These are phyloP conservation scores for Solanum chilense DNA, from an alignment of 257 asterid species.

Conservation along the genomic window DNA sequence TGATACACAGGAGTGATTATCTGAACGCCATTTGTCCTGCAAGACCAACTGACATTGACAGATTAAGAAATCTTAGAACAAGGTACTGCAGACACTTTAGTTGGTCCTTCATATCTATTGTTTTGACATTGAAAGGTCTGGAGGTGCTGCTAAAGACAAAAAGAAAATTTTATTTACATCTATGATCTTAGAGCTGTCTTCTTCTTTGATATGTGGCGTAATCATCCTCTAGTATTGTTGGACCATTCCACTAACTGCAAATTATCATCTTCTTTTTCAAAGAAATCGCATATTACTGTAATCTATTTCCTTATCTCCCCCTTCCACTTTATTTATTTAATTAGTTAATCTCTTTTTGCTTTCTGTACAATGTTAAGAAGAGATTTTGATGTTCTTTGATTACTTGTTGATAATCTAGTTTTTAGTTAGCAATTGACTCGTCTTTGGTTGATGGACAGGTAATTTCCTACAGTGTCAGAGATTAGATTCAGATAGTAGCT, in stretches of 20 bases:
- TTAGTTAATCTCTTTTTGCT: background rate
- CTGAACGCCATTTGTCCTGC: conserved; percentile 58
- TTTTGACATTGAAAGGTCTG: background rate
- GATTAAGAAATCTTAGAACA: conserved; percentile 30
- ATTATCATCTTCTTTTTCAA: background rate
- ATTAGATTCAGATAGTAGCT: background rate
- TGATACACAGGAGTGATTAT: conserved; percentile 53
- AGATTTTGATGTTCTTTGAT: background rate
- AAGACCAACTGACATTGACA: conserved; percentile 21
- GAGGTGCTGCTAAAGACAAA: background rate
- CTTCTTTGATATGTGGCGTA: background rate
- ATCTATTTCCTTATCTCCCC: background rate
- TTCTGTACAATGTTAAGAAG: background rate
- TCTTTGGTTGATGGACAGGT: background rate
- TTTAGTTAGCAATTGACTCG: background rate
- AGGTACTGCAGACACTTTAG: conserved; percentile 32
- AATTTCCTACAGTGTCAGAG: background rate
- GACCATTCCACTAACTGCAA: background rate
- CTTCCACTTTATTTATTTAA: background rate
- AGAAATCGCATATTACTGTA: background rate
- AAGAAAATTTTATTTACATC: background rate
- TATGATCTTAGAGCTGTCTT: background rate
- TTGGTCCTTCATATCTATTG: background rate
- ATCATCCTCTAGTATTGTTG: background rate
- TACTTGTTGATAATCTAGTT: background rate